Conservation (phyloP, 2,329 filamentous ascomycete genomes). For the Arthrobotrys sphaeroides region DNA sequence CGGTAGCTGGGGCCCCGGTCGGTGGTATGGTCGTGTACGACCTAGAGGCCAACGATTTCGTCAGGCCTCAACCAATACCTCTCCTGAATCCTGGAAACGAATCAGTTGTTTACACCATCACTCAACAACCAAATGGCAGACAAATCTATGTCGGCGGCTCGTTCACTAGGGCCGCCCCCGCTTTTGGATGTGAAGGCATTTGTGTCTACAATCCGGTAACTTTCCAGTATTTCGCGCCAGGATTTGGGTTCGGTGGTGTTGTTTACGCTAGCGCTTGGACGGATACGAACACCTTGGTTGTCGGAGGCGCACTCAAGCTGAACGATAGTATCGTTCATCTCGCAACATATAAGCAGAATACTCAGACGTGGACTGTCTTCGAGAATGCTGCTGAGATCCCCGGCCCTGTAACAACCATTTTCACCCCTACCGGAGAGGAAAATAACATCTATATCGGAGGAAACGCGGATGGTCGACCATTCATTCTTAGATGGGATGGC, state of each 20-base stretch:
- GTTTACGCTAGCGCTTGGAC: constrained; percentile 81
- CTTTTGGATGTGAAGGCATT: constrained; percentile 76
- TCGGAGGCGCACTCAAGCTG: constrained; percentile 78
- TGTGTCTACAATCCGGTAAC: constrained; percentile 76
- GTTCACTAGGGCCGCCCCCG: constrained; percentile 65
- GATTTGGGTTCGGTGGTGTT: constrained; percentile 74
- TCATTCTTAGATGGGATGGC: constrained; percentile 81
- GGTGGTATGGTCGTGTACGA: constrained; percentile 84
- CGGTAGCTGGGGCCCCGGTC: constrained; percentile 70
- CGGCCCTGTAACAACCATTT: constrained; percentile 80
- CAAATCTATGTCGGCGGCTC: constrained; percentile 87
- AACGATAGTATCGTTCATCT: constrained; percentile 74
- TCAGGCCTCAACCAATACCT: constrained; percentile 77
- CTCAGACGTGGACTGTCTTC: constrained; percentile 73
- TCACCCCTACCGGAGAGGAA: constrained; percentile 75
- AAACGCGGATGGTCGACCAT: constrained; percentile 74
- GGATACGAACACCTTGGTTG: constrained; percentile 74
- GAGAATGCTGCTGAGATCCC: constrained; percentile 71
- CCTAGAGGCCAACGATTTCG: constrained; percentile 72
- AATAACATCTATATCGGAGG: constrained; percentile 85
- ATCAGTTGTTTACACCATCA: constrained; percentile 79
- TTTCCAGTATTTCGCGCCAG: constrained; percentile 69
- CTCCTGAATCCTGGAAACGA: constrained; percentile 66
- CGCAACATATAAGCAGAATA: constrained; percentile 75
- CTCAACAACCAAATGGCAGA: constrained; percentile 73